Base-by-base conservation (phyloP, 2,329 filamentous ascomycete genomes). In the Fusarium chuoi region DNA sequence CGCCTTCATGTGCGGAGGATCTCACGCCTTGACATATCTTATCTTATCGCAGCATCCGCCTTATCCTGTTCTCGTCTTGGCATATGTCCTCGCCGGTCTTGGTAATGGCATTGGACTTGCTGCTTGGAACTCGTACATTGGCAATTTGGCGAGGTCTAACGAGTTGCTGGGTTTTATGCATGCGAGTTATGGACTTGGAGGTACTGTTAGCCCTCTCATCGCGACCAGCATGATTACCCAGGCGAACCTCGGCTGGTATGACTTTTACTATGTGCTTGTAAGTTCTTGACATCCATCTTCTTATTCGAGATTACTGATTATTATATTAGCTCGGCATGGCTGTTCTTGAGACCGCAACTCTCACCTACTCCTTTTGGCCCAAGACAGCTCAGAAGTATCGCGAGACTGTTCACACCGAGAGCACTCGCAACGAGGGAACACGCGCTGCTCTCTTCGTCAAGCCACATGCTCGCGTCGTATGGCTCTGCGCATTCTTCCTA, bases 181-280 rank as follows among this genome's bases (percentile, higher is more conserved):
- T 75, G 91, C 88, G 0, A 88, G 88, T 57, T 94, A 94, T 75
- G 92, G 91, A 1, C 75, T 90, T 0, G 92, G 93, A 0, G 93
- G 90, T 1, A 89, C 92, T 0, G 82, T 94, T 0, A 86, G 89
- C n/a, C 93, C 92, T 1, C 79, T 94, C 11, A 87, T 94, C 57
- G 92, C 92, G 1, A 94, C 93, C 1, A 87, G 87, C 0, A 89
- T 95, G 86, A 89, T 94, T 44, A 90, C 90, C 0, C 89, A 89
- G 75, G 89, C 84, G 0, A 77, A 84, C 6, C 74, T 91, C 57
- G 85, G 84, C 1, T 95, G 93, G 93, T 93, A 91, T 73, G 83
- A 85, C 9, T 95, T 92, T 79, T 95, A 94, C 80, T 94, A 94
- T 4, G 54, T 72, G 1, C 78, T 83, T 94, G 65, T 68, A 52